These are phyloP conservation scores for Aspergillus taichungensis DNA, from an alignment of 495 filamentous ascomycete species.

Conservation along the genomic window DNA sequence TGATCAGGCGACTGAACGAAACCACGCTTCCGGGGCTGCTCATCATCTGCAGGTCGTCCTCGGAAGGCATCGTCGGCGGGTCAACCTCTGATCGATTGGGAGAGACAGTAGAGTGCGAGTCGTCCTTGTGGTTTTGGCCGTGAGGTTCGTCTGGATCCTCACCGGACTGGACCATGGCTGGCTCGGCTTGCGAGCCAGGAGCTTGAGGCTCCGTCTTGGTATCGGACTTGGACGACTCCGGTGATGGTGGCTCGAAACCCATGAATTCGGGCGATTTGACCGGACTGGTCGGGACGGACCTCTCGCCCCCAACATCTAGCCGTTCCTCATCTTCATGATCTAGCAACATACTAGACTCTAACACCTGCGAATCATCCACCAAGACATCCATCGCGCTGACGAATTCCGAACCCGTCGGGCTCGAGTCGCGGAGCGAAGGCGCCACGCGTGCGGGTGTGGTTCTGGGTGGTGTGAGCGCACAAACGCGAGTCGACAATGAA, in stretches of 20 bases:
- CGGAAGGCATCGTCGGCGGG: conserved; percentile 2
- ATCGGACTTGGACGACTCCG: too few species aligned
- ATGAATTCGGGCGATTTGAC: too few species aligned
- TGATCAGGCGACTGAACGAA: conserved; percentile 6
- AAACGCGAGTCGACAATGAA: conserved; percentile 16
- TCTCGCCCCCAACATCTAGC: too few species aligned
- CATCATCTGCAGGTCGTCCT: conserved; percentile 8
- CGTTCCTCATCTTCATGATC: too few species aligned
- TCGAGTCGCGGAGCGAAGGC: conserved; percentile 11
- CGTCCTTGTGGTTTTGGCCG: too few species aligned
- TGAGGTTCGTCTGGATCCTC: too few species aligned
- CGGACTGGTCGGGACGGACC: too few species aligned
- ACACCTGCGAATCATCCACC: not conserved
- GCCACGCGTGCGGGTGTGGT: conserved; percentile 22
- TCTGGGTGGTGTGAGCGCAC: conserved; percentile 30
- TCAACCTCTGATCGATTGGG: conserved; percentile 1
- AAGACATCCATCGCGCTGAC: not conserved
- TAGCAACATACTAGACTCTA: not conserved
- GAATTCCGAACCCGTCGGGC: not conserved
- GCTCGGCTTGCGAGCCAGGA: too few species aligned
- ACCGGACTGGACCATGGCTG: too few species aligned
- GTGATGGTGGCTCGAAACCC: too few species aligned
- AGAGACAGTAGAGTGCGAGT: conserved; percentile 1
- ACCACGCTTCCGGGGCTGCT: conserved; percentile 6
- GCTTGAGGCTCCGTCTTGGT: too few species aligned